A percentile compares a stretch with the other conserved stretches of the same genome.
These are phyloP conservation scores for Lecanicillium sp. DNA, from an alignment of 2,329 filamentous ascomycete genomes.

Conservation along the genomic window DNA sequence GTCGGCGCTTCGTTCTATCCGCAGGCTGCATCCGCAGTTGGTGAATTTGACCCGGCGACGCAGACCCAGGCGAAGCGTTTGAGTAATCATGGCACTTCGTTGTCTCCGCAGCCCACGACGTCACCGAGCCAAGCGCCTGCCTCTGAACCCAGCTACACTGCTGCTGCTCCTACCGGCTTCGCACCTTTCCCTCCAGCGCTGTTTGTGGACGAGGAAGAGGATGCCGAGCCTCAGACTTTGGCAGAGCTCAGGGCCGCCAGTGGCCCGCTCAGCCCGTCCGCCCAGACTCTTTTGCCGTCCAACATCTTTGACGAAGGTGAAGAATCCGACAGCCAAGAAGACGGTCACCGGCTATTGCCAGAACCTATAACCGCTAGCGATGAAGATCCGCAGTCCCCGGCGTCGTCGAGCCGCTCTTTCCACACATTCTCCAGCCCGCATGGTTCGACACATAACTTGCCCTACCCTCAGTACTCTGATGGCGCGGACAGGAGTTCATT, in stretches of 20 bases:
- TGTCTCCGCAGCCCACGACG: slow-evolving; percentile 29
- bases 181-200: slow-evolving; percentile 45
- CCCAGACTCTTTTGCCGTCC: slow-evolving; percentile 65
- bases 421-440: slow-evolving; percentile 55
- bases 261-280: slow-evolving; percentile 70
- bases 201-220: slow-evolving; percentile 35
- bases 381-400: slow-evolving; percentile 51
- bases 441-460: slow-evolving; percentile 50
- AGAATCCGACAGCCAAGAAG: slow-evolving; percentile 46
- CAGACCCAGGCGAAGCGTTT: slow-evolving; percentile 37
- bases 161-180: slow-evolving; percentile 46
- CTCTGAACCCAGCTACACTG: slow-evolving; percentile 35
- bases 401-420: slow-evolving; percentile 48
- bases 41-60: slow-evolving; percentile 39
- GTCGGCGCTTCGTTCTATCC: slow-evolving; percentile 36
- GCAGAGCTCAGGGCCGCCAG: slow-evolving; percentile 54
- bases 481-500: slow-evolving; percentile 35
- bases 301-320: slow-evolving; percentile 55
- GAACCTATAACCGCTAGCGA: slow-evolving; percentile 21
- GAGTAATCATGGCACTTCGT: slow-evolving; percentile 41
- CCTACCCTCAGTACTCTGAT: slow-evolving; percentile 44
- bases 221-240: slow-evolving; percentile 44
- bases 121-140: slow-evolving; percentile 31
- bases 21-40: slow-evolving; percentile 33
- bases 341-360: slow-evolving; percentile 23